Conservation (phyloP, 257 asterid genomes). For the Solanum chiquidenum region DNA sequence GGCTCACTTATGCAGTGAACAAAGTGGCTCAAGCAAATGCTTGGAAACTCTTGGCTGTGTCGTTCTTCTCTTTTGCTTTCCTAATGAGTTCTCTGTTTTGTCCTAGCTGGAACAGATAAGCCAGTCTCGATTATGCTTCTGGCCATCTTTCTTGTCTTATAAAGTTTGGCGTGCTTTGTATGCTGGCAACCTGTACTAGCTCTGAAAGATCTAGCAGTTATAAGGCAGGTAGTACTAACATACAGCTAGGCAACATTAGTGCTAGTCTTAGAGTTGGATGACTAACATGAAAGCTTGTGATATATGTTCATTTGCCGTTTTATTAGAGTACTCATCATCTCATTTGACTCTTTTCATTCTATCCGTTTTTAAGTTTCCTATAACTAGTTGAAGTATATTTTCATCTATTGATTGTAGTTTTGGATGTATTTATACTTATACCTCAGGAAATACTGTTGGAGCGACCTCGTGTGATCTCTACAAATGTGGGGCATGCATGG, state of each 20-base stretch:
- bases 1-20: not conserved
- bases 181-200: not conserved
- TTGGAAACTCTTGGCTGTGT: not conserved
- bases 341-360: not conserved
- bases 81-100: not conserved
- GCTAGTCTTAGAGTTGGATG: not conserved
- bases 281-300: not conserved
- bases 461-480: slow-evolving; percentile 84
- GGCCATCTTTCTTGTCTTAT: not conserved
- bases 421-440: not conserved
- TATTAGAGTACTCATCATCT: not conserved
- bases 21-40: not conserved
- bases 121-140: not conserved
- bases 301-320: not conserved
- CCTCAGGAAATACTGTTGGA: slow-evolving; percentile 58
- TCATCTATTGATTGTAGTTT: not conserved
- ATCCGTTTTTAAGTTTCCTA: not conserved
- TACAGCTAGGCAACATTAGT: not conserved
- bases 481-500: slow-evolving; percentile 84
- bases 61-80: not conserved
- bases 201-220: not conserved
- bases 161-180: not conserved
- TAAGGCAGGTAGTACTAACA: not conserved
- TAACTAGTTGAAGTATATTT: not conserved
- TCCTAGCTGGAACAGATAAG: not conserved